Percentiles rank a stretch among this genome's conserved stretches.
Evolutionary conservation across 2,329 filamentous ascomycete genomes (phyloP).

Genomic region (Pseudonectria foliicola): DNA sequence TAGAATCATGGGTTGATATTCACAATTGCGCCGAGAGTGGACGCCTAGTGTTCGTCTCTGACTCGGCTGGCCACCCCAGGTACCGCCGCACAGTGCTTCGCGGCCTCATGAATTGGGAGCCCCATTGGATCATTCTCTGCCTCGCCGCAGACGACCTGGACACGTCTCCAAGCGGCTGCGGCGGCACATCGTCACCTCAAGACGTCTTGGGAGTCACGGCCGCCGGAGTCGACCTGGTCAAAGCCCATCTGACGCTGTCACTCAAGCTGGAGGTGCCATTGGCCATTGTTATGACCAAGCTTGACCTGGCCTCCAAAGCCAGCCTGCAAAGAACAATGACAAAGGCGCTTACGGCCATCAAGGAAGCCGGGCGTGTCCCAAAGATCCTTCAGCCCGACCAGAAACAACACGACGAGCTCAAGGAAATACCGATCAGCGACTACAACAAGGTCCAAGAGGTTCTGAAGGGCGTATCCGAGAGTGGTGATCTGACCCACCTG

Average conservation of each 20-base stretch:
- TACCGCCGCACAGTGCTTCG: slow-evolving; percentile 85
- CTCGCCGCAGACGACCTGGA: slow-evolving; percentile 72
- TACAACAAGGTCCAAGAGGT: slow-evolving; percentile 50
- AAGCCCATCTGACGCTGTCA: slow-evolving; percentile 78
- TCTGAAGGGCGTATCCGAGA: slow-evolving; percentile 41
- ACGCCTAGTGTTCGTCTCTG: slow-evolving; percentile 79
- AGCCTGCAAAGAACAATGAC: slow-evolving; percentile 64
- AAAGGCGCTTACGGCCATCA: slow-evolving; percentile 70
- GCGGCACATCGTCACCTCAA: slow-evolving; percentile 41
- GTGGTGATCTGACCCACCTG: slow-evolving; percentile 37
- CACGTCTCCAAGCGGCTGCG: slow-evolving; percentile 18
- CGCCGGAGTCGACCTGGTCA: slow-evolving; percentile 61
- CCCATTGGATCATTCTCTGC: slow-evolving; percentile 87
- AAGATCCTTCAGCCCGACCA: slow-evolving; percentile 60
- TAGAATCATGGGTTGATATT: slow-evolving; percentile 91
- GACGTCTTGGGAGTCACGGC: slow-evolving; percentile 44
- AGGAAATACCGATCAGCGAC: slow-evolving; percentile 49
- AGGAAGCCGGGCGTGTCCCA: slow-evolving; percentile 65
- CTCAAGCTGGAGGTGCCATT: slow-evolving; percentile 72
- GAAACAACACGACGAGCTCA: slow-evolving; percentile 42
- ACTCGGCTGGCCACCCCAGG: slow-evolving; percentile 84
- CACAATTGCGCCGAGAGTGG: slow-evolving; percentile 69
- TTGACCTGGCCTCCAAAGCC: slow-evolving; percentile 72
- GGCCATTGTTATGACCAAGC: slow-evolving; percentile 80
- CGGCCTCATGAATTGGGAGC: slow-evolving; percentile 90